These are phyloP conservation scores for Dalbergia cultrata DNA, from an alignment of 306 rosid species.

Conservation along the genomic window DNA sequence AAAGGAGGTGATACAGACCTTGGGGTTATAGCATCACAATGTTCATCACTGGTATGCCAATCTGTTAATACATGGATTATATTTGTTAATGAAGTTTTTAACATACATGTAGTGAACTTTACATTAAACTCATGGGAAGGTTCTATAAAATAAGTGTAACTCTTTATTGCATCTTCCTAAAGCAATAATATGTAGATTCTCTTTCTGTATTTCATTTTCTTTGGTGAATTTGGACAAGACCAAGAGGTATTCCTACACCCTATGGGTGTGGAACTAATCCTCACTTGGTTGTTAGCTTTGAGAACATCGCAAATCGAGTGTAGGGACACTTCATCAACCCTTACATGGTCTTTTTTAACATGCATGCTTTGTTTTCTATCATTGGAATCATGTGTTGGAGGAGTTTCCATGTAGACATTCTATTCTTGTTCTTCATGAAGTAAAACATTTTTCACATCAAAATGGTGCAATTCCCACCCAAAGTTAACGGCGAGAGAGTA, in stretches of 20 bases:
- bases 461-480: too few species aligned
- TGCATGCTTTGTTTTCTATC: too few species aligned
- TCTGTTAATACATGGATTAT: constrained; percentile 32
- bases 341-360: too few species aligned
- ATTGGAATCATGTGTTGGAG: too few species aligned
- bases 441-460: too few species aligned
- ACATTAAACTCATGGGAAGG: constrained; percentile 23
- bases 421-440: too few species aligned
- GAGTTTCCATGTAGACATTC: too few species aligned
- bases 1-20: constrained; percentile 72
- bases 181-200: neutral
- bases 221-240: neutral
- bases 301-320: too few species aligned
- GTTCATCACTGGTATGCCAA: constrained; percentile 84
- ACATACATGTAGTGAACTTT: constrained; percentile 21
- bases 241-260: neutral
- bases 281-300: too few species aligned
- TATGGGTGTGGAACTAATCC: neutral
- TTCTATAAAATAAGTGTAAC: constrained; percentile 2
- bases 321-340: too few species aligned
- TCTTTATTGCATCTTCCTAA: neutral
- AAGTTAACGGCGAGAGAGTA: too few species aligned
- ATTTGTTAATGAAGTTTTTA: constrained; percentile 26
- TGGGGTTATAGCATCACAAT: constrained; percentile 60
- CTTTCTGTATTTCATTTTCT: neutral